A percentile compares a stretch with the other conserved stretches of the same genome.
Conservation (phyloP, 1,284 basidiomycete species). For the Marasmius oreades region DNA sequence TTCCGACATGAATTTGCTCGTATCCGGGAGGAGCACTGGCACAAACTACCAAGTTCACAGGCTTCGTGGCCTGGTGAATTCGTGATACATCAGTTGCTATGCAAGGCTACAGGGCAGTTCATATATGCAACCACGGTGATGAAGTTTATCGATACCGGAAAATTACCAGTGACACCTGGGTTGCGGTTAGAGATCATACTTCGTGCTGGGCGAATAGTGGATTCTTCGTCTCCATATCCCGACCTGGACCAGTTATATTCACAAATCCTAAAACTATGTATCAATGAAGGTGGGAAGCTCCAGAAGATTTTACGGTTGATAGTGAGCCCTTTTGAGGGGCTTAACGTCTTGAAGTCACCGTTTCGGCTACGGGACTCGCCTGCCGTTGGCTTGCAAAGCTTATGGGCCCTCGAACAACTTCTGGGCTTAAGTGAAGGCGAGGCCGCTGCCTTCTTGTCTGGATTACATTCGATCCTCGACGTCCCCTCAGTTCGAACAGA, state of each 20-base stretch:
- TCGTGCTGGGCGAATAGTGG: not conserved
- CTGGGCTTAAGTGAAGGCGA: not conserved
- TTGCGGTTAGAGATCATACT: not conserved
- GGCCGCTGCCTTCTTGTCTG: not conserved
- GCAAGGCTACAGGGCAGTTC: not conserved
- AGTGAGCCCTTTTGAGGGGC: not conserved
- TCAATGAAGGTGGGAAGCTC: not conserved
- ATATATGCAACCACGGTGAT: not conserved
- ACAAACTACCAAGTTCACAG: not conserved
- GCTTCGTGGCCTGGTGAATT: not conserved
- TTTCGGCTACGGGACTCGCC: not conserved
- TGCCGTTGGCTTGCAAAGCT: not conserved
- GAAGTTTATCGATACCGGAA: not conserved
- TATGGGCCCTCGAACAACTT: not conserved
- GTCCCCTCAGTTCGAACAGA: not conserved
- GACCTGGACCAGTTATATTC: not conserved
- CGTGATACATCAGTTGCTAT: not conserved
- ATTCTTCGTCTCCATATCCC: not conserved
- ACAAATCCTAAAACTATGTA: not conserved
- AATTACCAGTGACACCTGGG: not conserved
- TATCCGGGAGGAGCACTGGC: not conserved
- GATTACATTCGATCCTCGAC: not conserved
- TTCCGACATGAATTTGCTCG: not conserved
- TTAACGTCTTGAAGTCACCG: not conserved
- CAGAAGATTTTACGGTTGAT: not conserved